Conservation (phyloP, 805 yeast genomes). For the Cyberlindnera xylosilytica region DNA sequence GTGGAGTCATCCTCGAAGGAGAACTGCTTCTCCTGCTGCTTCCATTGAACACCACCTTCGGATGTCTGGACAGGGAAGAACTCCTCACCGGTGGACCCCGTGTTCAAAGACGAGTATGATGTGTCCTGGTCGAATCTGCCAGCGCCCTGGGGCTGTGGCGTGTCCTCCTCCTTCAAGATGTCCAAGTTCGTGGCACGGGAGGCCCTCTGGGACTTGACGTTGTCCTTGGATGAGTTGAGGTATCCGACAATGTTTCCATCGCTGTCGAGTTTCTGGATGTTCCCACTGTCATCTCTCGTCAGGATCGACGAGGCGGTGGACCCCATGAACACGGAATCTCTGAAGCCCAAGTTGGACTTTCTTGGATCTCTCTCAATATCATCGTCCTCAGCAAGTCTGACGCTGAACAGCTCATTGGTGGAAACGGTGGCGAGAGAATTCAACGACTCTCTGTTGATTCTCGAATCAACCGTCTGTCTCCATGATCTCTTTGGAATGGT, state of each 20-base stretch:
- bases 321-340: constrained; percentile 40
- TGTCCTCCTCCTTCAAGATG: constrained; percentile 23
- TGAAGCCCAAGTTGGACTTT: constrained; percentile 36
- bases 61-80: constrained; percentile 23
- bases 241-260: constrained; percentile 28
- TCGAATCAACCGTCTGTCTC: constrained; percentile 42
- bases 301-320: constrained; percentile 26
- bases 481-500: constrained; percentile 49
- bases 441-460: constrained; percentile 54
- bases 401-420: constrained; percentile 78
- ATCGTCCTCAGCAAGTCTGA: constrained; percentile 67
- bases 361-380: constrained; percentile 40
- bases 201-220: constrained; percentile 14
- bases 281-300: constrained; percentile 28
- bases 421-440: constrained; percentile 80
- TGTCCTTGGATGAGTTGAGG: constrained; percentile 8
- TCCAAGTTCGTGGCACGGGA: constrained; percentile 25
- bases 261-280: constrained; percentile 26
- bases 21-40: constrained; percentile 22
- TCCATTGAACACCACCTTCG: constrained; percentile 24
- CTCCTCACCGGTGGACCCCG: constrained; percentile 24
- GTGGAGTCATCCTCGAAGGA: constrained; percentile 27
- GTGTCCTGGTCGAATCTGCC: constrained; percentile 15
- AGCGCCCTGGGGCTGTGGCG: constrained; percentile 16
- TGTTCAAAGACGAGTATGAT: constrained; percentile 21